Conservation (phyloP, 2,329 filamentous ascomycete genomes). For the Aspergillus fijiensis region DNA sequence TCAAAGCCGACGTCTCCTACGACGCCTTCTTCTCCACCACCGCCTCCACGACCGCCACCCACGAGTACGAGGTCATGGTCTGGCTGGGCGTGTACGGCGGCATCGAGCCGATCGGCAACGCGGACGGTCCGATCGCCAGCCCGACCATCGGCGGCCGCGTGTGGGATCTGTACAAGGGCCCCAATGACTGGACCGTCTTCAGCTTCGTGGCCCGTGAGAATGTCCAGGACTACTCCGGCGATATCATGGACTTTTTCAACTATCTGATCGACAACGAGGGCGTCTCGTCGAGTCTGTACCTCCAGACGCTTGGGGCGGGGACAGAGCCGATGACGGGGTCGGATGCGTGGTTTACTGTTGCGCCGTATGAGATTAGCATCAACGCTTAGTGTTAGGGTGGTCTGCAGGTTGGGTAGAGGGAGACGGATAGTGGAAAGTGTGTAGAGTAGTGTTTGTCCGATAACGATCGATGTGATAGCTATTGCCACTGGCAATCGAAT, state of each 20-base stretch:
- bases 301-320: slow-evolving; percentile 53
- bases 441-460: too few species aligned
- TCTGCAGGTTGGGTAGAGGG: too few species aligned
- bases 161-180: slow-evolving; percentile 59
- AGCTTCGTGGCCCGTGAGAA: slow-evolving; percentile 51
- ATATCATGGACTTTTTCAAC: slow-evolving; percentile 55
- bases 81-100: slow-evolving; percentile 56
- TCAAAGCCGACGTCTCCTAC: slow-evolving; percentile 57
- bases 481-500: background rate
- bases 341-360: slow-evolving; percentile 48
- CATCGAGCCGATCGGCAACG: slow-evolving; percentile 57
- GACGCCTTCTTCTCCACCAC: slow-evolving; percentile 52
- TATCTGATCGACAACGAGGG: slow-evolving; percentile 53
- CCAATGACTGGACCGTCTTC: slow-evolving; percentile 57
- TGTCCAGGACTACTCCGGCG: slow-evolving; percentile 52
- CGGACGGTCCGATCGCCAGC: slow-evolving; percentile 50
- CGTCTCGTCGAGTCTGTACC: slow-evolving; percentile 48
- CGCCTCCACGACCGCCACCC: slow-evolving; percentile 39
- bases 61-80: slow-evolving; percentile 61
- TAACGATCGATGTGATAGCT: too few species aligned
- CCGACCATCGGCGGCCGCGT: slow-evolving; percentile 50
- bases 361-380: slow-evolving; percentile 35
- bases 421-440: too few species aligned
- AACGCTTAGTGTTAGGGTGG: background rate
- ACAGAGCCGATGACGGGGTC: slow-evolving; percentile 57